Percentiles rank a stretch among this genome's conserved stretches.
Conservation (phyloP, 1,284 basidiomycete genomes). For the Afroboletus lepidellus region DNA sequence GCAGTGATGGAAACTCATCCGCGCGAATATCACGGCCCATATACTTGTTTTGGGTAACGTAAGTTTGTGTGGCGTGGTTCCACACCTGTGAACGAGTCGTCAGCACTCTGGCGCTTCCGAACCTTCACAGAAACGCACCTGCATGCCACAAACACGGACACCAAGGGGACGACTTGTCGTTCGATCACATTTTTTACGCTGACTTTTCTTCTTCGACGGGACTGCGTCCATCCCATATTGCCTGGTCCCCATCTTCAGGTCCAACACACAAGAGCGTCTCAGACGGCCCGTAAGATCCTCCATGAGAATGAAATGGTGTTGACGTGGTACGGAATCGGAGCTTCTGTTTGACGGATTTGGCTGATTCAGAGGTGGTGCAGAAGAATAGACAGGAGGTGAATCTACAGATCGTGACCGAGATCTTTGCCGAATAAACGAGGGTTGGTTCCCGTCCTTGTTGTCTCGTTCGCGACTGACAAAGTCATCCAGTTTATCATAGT, state of each 20-base stretch:
- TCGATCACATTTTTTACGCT: constrained; percentile 96
- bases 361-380: constrained; percentile 19
- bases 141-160: constrained; percentile 97
- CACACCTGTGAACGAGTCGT: constrained; percentile 65
- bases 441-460: constrained; percentile 18
- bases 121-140: constrained; percentile 58
- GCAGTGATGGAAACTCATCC: constrained; percentile 80
- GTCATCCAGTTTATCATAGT: constrained; percentile 35
- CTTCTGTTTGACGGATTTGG: constrained; percentile 34
- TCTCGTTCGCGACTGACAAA: constrained; percentile 27
- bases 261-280: constrained; percentile 93
- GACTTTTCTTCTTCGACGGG: constrained; percentile 91
- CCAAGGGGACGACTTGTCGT: constrained; percentile 92
- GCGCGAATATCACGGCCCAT: constrained; percentile 87
- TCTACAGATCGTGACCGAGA: constrained; percentile 60
- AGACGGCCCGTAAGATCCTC: constrained; percentile 97
- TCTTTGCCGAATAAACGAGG: constrained; percentile 43
- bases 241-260: constrained; percentile 98
- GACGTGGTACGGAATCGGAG: constrained; percentile 62
- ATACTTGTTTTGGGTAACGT: constrained; percentile 96
- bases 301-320: constrained; percentile 98
- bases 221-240: constrained; percentile 98
- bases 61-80: constrained; percentile 80
- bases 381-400: constrained; percentile 15
- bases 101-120: constrained; percentile 2